Evolutionary conservation across 2,329 filamentous ascomycete genomes (phyloP).

Genomic region (Diplodia seriata): DNA sequence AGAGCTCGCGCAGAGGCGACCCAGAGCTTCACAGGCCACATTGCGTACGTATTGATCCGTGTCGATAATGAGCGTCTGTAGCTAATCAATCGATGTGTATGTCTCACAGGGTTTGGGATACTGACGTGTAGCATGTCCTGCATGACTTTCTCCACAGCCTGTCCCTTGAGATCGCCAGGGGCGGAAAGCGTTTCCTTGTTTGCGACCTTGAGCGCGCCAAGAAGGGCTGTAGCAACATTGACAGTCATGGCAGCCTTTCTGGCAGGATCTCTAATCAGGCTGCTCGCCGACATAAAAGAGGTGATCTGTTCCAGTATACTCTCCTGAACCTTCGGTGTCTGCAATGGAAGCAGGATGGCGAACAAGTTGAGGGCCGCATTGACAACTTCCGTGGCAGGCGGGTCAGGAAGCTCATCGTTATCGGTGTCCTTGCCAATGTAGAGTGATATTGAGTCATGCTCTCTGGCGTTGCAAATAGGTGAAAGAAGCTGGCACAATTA

Average conservation of each 20-base stretch:
- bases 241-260: slow-evolving; percentile 89
- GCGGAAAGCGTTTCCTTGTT: slow-evolving; percentile 78
- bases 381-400: slow-evolving; percentile 89
- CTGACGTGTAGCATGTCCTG: slow-evolving; percentile 78
- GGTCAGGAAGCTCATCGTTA: slow-evolving; percentile 66
- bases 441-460: slow-evolving; percentile 85
- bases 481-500: slow-evolving; percentile 47
- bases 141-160: slow-evolving; percentile 76
- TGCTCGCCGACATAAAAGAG: slow-evolving; percentile 82
- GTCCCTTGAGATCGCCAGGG: slow-evolving; percentile 74
- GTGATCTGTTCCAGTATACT: slow-evolving; percentile 93
- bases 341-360: slow-evolving; percentile 86
- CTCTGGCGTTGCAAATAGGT: slow-evolving; percentile 81
- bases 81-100: slow-evolving; percentile 27
- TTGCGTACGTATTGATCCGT: slow-evolving; percentile 85
- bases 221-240: slow-evolving; percentile 83
- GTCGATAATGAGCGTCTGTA: slow-evolving; percentile 74
- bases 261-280: slow-evolving; percentile 82
- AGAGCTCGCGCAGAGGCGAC: slow-evolving; percentile 81
- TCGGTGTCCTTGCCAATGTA: slow-evolving; percentile 66
- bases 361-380: slow-evolving; percentile 95
- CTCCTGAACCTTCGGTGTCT: slow-evolving; percentile 90
- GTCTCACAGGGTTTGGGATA: slow-evolving; percentile 41
- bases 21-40: slow-evolving; percentile 83
- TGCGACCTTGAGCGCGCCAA: slow-evolving; percentile 81